A percentile compares a stretch with the other conserved stretches of the same genome.
Evolutionary conservation across 108 stramenopile genomes (phyloP).

Genomic region (Nitzschia sp.): DNA sequence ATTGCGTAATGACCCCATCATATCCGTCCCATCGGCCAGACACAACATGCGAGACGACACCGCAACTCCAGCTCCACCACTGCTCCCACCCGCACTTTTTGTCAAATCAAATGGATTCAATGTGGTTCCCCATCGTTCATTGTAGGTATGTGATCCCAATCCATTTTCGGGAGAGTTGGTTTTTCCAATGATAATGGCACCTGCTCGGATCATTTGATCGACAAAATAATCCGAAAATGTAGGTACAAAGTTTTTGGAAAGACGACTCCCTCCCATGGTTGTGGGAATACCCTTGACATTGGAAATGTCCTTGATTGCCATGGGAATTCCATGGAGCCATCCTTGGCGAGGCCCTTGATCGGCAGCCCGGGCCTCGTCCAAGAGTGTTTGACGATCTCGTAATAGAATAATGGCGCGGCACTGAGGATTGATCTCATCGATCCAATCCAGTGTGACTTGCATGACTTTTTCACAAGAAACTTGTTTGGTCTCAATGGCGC

Average conservation of each 20-base stretch:
- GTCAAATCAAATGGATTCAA: constrained; percentile 46
- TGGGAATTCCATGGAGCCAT: constrained; percentile 64
- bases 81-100: constrained; percentile 52
- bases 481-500: constrained; percentile 22
- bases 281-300: constrained; percentile 51
- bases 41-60: constrained; percentile 48
- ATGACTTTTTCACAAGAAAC: constrained; percentile 47
- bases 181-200: constrained; percentile 86
- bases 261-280: constrained; percentile 51
- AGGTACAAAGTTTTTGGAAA: constrained; percentile 21
- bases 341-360: constrained; percentile 29
- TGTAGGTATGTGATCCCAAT: constrained; percentile 80
- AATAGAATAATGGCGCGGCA: constrained; percentile 51
- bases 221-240: constrained; percentile 43
- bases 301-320: constrained; percentile 60
- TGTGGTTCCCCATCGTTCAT: constrained; percentile 49
- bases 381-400: constrained; percentile 31
- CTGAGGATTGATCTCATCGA: constrained; percentile 50
- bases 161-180: constrained; percentile 94
- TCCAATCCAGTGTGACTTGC: constrained; percentile 43
- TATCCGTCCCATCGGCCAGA: constrained; percentile 57
- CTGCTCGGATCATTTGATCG: constrained; percentile 45
- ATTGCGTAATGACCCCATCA: constrained; percentile 63
- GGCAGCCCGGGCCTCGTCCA: constrained; percentile 39
- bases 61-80: constrained; percentile 63